Evolutionary conservation across 805 yeast genomes (phyloP), one percentile per base, ranked within the genome.

Genomic region (Schwanniomyces pseudopolymorphus): DNA sequence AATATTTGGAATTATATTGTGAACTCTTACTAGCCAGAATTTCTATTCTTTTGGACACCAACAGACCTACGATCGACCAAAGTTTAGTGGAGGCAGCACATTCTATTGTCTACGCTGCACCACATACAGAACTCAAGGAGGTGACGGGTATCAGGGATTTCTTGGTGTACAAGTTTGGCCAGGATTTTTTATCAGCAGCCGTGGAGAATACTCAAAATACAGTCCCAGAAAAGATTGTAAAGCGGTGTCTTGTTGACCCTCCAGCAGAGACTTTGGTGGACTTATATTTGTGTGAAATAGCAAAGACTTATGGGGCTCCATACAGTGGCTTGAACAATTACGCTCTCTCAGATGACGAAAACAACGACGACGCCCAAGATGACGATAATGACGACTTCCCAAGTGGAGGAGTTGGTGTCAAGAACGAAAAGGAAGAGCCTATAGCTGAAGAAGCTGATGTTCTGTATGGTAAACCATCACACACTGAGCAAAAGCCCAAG

Each of bases 1-100:
- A 90, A 62, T 79, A 80, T 39, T 64, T 89, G 40, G 96, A 90
- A 64, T 69, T 90, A 16, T 88, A 88, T 61, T 85, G 96, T 58
- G 96, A 90, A 64, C 69, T 89, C 3, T 62, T 88, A 17, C 74
- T 86, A 40, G 96, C 96, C 0, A 72, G 97, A 47, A 78, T 86
- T 10, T 77, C 83, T 13, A 70, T 88, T 19, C 59, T 89, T 22
- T 78, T 78, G 20, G 80, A 72, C 39, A 59, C 64, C 11, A 51
- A 57, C 17, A 61, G 71, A 39, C 65, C 68, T 20, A 66, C 63
- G 2, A 75, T 82, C 45, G 86, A 82, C 43, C 72, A 78, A 1
- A 81, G 86, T n/a, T 72, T 88, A 19, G 75, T 79, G 43, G 96
- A 89, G 61, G 92, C 96, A 0, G 85, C 86, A 3, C 77, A 79